These are phyloP conservation scores for Barnettozyma salicaria DNA, from an alignment of 805 yeast species.

Conservation along the genomic window DNA sequence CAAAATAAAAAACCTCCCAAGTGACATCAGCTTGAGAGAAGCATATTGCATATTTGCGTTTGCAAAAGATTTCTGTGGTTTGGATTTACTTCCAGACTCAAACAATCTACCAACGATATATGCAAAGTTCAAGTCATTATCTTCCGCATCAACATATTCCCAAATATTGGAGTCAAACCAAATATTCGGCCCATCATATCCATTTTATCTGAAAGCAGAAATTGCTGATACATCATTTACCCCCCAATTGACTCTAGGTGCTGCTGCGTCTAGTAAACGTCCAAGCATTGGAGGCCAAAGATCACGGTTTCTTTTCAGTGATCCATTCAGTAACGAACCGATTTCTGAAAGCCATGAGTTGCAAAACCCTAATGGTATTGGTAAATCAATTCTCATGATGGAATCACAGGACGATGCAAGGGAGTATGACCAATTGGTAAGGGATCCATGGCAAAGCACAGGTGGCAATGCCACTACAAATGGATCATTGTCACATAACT, in stretches of 20 bases:
- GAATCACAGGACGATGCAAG: conserved; percentile 33
- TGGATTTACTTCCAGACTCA: conserved; percentile 39
- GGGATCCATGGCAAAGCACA: conserved; percentile 37
- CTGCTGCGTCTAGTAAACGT: conserved; percentile 35
- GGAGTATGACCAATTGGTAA: conserved; percentile 37
- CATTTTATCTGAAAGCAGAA: conserved; percentile 36
- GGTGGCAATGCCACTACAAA: conserved; percentile 3
- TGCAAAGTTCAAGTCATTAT: conserved; percentile 41
- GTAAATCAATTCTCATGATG: conserved; percentile 37
- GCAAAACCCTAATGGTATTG: conserved; percentile 30
- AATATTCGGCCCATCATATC: conserved; percentile 45
- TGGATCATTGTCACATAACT: conserved; percentile 6
- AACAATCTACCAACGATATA: conserved; percentile 32
- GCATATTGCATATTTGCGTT: conserved; percentile 61
- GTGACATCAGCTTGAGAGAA: conserved; percentile 60
- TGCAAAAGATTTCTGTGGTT: conserved; percentile 53
- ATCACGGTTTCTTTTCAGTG: conserved; percentile 65
- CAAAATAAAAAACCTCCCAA: conserved; percentile 52
- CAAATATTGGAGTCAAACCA: conserved; percentile 35
- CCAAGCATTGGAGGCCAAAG: conserved; percentile 52
- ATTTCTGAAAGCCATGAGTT: conserved; percentile 18
- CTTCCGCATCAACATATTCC: conserved; percentile 40
- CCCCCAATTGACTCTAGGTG: conserved; percentile 15
- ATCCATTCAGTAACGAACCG: conserved; percentile 43
- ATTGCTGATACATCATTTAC: conserved; percentile 29